These are phyloP conservation scores for Pichia kluyveri DNA, from an alignment of 805 yeast species.

Conservation along the genomic window DNA sequence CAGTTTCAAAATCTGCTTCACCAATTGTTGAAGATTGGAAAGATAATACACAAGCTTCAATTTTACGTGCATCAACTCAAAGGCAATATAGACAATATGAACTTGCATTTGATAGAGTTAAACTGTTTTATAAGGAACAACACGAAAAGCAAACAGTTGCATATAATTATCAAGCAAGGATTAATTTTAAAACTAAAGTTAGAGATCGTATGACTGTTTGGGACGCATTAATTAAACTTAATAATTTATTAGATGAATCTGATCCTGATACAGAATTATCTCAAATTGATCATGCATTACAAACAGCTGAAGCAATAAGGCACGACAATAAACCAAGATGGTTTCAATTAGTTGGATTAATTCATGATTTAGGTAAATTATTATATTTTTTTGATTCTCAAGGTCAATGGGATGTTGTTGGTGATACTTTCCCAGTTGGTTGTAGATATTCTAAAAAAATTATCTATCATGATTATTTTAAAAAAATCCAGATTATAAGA, in stretches of 20 bases:
- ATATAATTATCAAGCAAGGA: constrained; percentile 60
- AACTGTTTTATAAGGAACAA: constrained; percentile 57
- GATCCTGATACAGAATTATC: constrained; percentile 72
- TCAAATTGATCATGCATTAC: constrained; percentile 67
- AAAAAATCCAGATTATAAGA: constrained; percentile 51
- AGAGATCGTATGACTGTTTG: constrained; percentile 62
- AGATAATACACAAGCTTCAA: constrained; percentile 14
- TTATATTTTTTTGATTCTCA: constrained; percentile 61
- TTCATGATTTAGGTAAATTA: constrained; percentile 64
- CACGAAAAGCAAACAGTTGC: constrained; percentile 66
- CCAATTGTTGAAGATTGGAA: constrained; percentile 12
- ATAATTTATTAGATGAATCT: constrained; percentile 56
- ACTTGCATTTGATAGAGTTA: constrained; percentile 59
- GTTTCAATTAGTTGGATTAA: constrained; percentile 67
- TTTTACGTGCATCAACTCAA: constrained; percentile 16
- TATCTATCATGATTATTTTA: constrained; percentile 52
- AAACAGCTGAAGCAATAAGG: constrained; percentile 68
- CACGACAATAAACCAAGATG: constrained; percentile 61
- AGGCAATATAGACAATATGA: constrained; percentile 55
- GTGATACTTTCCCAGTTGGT: constrained; percentile 72
- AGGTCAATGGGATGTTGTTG: constrained; percentile 79
- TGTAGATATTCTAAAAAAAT: constrained; percentile 53
- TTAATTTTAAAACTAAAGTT: constrained; percentile 58
- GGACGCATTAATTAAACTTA: constrained; percentile 59
- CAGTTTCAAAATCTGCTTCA: background rate